phyloP scores from a whole-genome alignment of 371 early-diverging fungal genomes.

The Rhizopus delemar region DNA sequence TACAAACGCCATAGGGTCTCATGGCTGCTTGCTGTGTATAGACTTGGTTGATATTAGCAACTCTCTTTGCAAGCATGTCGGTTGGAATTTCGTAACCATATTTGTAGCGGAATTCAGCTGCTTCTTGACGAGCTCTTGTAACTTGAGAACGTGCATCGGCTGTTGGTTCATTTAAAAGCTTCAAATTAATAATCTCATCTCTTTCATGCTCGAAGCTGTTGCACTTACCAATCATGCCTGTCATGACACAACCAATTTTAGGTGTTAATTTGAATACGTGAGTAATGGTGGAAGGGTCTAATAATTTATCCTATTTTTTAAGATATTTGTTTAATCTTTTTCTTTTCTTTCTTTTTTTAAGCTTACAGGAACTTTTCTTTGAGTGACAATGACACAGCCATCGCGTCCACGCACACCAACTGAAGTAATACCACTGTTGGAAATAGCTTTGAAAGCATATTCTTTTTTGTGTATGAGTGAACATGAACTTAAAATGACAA shows the following conservation, averaged over 20 bases:
- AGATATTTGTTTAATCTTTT: not conserved
- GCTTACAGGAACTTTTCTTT: constrained; percentile 95
- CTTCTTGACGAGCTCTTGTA: constrained; percentile 90
- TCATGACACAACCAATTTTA: constrained; percentile 96
- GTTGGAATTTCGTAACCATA: constrained; percentile 96
- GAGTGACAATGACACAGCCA: constrained; percentile 90
- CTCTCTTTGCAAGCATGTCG: constrained; percentile 95
- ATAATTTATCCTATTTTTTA: constrained; percentile 81
- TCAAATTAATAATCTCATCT: not conserved
- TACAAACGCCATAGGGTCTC: constrained; percentile 96
- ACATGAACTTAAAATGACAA: not conserved
- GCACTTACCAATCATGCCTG: constrained; percentile 81
- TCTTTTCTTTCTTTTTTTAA: not conserved
- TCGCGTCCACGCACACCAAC: constrained; percentile 95
- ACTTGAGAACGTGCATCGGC: constrained; percentile 96
- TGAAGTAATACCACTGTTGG: constrained; percentile 92
- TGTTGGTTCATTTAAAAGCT: constrained; percentile 12
- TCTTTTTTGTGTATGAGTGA: constrained; percentile 56
- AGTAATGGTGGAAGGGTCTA: constrained; percentile 93
- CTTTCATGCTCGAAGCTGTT: not conserved
- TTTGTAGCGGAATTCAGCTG: constrained; percentile 97
- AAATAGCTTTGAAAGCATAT: constrained; percentile 99
- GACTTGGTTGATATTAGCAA: constrained; percentile 97
- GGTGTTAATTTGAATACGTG: constrained; percentile 93
- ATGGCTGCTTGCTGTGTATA: constrained; percentile 99